Evolutionary conservation across 495 filamentous ascomycete genomes (phyloP).

Genomic region (Trichoderma reesei): DNA sequence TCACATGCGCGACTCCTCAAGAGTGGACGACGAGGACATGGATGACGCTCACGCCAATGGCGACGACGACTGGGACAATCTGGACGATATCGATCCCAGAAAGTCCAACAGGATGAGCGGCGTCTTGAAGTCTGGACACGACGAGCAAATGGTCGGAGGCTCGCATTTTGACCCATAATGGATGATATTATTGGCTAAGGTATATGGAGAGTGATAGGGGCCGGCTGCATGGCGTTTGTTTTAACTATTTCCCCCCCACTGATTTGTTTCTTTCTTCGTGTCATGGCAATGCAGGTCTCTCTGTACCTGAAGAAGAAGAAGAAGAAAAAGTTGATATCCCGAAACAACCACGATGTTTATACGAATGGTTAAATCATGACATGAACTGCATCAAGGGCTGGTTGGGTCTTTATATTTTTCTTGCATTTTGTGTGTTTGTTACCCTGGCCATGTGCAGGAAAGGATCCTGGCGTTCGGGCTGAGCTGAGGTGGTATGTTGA

Average conservation of each 20-base stretch:
- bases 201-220: not conserved
- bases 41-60: slow-evolving; percentile 39
- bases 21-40: slow-evolving; percentile 50
- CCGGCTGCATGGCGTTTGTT: slow-evolving; percentile 4
- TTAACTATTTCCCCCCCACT: not conserved
- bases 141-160: slow-evolving; percentile 65
- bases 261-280: not conserved
- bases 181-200: not conserved
- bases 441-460: slow-evolving; percentile 1
- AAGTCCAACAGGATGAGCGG: slow-evolving; percentile 61
- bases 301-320: slow-evolving; percentile 5
- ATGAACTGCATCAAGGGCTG: slow-evolving; percentile 9
- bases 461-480: slow-evolving; percentile 13
- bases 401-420: no score
- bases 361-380: slow-evolving; percentile 5
- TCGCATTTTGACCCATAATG: slow-evolving; percentile 57
- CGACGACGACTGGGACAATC: slow-evolving; percentile 40
- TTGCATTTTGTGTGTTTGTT: not conserved
- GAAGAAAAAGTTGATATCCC: slow-evolving; percentile 7
- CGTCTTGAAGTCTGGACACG: slow-evolving; percentile 53
- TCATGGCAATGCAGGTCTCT: slow-evolving; percentile 1
- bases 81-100: slow-evolving; percentile 32
- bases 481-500: slow-evolving; percentile 12
- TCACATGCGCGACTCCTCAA: slow-evolving; percentile 56
- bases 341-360: slow-evolving; percentile 6